Percentiles rank a stretch among this genome's conserved stretches.
Evolutionary conservation across 2,329 filamentous ascomycete genomes (phyloP).

Genomic region (Diaporthe sp.): DNA sequence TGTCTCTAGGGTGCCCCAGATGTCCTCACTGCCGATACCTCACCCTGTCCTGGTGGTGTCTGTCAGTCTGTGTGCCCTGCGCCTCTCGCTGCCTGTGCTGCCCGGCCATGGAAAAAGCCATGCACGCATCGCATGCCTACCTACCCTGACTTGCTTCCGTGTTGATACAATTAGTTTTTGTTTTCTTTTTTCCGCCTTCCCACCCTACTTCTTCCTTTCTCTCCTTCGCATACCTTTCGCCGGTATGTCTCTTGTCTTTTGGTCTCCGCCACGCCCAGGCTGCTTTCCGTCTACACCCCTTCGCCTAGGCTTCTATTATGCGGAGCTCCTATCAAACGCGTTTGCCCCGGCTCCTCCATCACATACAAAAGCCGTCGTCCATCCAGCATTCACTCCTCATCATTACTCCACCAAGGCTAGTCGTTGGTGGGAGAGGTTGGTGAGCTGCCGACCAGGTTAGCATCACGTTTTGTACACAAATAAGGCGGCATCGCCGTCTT

Average conservation of each 20-base stretch:
- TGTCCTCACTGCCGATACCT: conserved; percentile 11
- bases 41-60: background rate
- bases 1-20: conserved; percentile 14
- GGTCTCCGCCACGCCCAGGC: conserved; percentile 18
- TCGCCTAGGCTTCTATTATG: conserved; percentile 21
- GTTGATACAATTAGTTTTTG: conserved; percentile 36
- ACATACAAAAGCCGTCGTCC: conserved; percentile 26
- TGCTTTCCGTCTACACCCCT: background rate
- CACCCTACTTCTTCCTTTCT: conserved; percentile 52
- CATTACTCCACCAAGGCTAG: conserved; percentile 42
- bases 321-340: conserved; percentile 34
- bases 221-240: background rate
- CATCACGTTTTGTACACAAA: too few relatives aligned
- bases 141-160: conserved; percentile 2
- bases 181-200: conserved; percentile 45
- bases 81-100: conserved; percentile 6
- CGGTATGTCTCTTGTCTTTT: background rate
- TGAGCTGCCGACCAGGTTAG: conserved; percentile 48
- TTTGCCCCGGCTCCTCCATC: conserved; percentile 50
- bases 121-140: conserved; percentile 8
- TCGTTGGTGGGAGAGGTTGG: conserved; percentile 57
- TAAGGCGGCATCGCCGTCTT: conserved; percentile 23
- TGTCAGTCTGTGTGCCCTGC: conserved; percentile 34
- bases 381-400: conserved; percentile 40
- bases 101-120: background rate